These are phyloP conservation scores for Blastocystis sp. DNA, from an alignment of 352 stramenopile genomes.

Conservation along the genomic window DNA sequence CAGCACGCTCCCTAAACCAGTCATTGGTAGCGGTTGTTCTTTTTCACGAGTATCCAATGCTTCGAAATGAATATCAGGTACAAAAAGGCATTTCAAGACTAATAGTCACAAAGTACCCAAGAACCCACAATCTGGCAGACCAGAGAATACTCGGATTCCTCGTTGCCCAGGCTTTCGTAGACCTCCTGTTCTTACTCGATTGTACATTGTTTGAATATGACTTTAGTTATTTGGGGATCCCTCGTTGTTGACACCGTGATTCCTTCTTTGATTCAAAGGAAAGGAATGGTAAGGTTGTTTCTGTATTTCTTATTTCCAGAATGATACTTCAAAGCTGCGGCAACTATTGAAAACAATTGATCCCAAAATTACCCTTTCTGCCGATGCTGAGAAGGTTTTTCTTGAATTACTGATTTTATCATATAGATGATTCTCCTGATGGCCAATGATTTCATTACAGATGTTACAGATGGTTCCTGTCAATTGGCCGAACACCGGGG, in stretches of 20 bases:
- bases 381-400: slow-evolving; percentile 22
- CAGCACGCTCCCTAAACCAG: background rate
- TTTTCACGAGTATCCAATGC: slow-evolving; percentile 7
- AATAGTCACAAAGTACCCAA: background rate
- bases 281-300: background rate
- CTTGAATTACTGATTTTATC: background rate
- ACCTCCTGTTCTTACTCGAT: slow-evolving; percentile 6
- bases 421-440: slow-evolving; percentile 10
- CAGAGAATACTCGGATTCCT: slow-evolving; percentile 16
- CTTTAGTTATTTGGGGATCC: background rate
- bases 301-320: background rate
- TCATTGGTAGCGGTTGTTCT: slow-evolving; percentile 16
- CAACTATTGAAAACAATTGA: slow-evolving; percentile 41
- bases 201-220: background rate
- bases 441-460: slow-evolving; percentile 54
- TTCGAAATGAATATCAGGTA: slow-evolving; percentile 61
- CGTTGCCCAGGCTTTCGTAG: background rate
- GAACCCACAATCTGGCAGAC: slow-evolving; percentile 33
- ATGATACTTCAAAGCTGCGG: background rate
- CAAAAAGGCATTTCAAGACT: slow-evolving; percentile 58
- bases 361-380: slow-evolving; percentile 4
- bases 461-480: slow-evolving; percentile 60
- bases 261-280: background rate
- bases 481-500: background rate
- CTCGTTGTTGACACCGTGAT: background rate